Conservation (phyloP, 2,329 filamentous ascomycete species). For the Colletotrichum sojae region DNA sequence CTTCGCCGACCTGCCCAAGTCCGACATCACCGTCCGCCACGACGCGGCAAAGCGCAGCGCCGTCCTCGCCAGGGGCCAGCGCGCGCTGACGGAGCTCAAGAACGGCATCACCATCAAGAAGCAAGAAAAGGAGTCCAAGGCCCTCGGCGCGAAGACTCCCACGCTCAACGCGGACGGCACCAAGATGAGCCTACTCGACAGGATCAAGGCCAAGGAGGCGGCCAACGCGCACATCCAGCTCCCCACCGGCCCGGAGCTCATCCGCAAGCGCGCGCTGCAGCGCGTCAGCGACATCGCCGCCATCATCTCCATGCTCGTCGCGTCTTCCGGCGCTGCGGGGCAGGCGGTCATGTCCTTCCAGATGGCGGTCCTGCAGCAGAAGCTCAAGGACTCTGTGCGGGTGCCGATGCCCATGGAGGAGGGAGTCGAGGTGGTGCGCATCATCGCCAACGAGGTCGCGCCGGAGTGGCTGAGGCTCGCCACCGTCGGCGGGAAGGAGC, state of each 20-base stretch:
- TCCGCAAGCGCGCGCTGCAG: constrained; percentile 75
- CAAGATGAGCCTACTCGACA: constrained; percentile 80
- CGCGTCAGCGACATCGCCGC: constrained; percentile 78
- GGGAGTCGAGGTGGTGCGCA: constrained; percentile 62
- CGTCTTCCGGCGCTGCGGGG: constrained; percentile 64
- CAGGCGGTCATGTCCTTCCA: constrained; percentile 75
- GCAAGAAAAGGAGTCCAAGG: constrained; percentile 58
- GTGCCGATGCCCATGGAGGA: constrained; percentile 69
- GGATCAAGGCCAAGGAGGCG: constrained; percentile 79
- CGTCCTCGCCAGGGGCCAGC: constrained; percentile 75
- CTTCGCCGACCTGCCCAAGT: constrained; percentile 64
- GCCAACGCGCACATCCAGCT: constrained; percentile 61
- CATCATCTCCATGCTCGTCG: constrained; percentile 74
- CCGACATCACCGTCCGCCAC: constrained; percentile 65
- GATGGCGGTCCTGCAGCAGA: constrained; percentile 73
- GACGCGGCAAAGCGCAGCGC: constrained; percentile 65
- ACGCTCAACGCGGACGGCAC: constrained; percentile 59
- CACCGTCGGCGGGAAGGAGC: constrained; percentile 66
- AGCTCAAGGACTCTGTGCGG: constrained; percentile 77
- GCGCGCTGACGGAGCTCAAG: constrained; percentile 78
- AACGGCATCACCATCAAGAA: constrained; percentile 69
- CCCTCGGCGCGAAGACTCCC: constrained; percentile 48
- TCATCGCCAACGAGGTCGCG: constrained; percentile 68
- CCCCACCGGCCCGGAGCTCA: constrained; percentile 65
- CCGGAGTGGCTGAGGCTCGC: constrained; percentile 70